Base-by-base conservation (phyloP, 345 rosid species). In the Pugionium cornutum region DNA sequence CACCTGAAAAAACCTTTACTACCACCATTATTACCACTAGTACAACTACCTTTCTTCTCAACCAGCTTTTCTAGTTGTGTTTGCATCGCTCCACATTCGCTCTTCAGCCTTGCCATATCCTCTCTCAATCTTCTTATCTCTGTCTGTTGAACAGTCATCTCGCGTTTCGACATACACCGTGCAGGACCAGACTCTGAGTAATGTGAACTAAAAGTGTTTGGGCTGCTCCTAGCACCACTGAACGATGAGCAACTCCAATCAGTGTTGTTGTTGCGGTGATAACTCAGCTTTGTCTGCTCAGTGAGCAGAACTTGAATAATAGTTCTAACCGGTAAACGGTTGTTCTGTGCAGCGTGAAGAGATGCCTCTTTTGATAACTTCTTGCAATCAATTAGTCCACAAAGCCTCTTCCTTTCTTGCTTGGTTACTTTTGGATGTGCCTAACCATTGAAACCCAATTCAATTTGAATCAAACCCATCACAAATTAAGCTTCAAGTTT, bases 281-380 rank as follows among this genome's bases (percentile, higher is more conserved):
- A 55, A 42, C 62, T 83, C 31, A 84, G 75, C 75, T 88, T 89
- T 62, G 77, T 73, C 75, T 89, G 97, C 64, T 89, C 96, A 1
- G 87, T 78, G 73, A 84, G 79, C 7, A 92, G 67, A 53, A 89
- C 92, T 66, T 92, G 94, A 31, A 92, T 79, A n/a, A 83, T 86
- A 0, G 89, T 79, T 25, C 98, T 83, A 31, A 89, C 88, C 0
- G 98, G 96, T 64, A 92, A 74, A 31, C 98, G 83, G 69, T 92
- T 87, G 28, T 92, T 92, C 50, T 84, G 94, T 1, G 89, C 86
- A 0, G 91, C 97, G 10, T 89, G 98, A 43, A 78, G 58, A 32
- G 98, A 84, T 44, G 96, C 98, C 56, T 92, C 97, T 0, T 77
- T 76, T 4, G 97, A 77, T 59, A 92, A 83, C 58, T 86, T 92